Evolutionary conservation across 1,284 basidiomycete species (phyloP), one percentile per base, ranked within the genome.

Genomic region (Cutaneotrichosporon cutaneum): DNA sequence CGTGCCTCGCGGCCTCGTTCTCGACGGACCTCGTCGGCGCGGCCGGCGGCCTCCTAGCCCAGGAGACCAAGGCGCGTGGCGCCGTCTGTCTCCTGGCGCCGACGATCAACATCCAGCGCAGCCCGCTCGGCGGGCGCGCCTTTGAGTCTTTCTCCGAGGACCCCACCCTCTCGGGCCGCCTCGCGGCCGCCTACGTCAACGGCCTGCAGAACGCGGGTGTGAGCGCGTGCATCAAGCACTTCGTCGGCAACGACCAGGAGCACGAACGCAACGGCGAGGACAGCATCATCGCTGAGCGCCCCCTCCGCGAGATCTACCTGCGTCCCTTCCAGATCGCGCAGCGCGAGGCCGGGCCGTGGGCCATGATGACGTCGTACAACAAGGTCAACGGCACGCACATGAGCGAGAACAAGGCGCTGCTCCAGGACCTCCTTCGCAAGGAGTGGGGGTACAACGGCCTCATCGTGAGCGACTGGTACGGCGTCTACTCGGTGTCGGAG

Each of bases 81-180:
- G 87, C 87, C 3, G 86, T 87, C 9, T 82, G 90, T 7, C 72
- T 80, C 16, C 84, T 91, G 32, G 90, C 86, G 0, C 90, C 90
- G 1, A 91, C 89, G 0, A 87, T 87, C 76, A 92, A 92, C 75
- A 91, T 90, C 57, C 88, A 89, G 75, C 84, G 90, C 32, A 87
- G 82, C 61, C 89, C 90, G 10, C 83, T 90, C 11, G 88, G 89
- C 42, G 89, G 89, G 39, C 82, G 89, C 55, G 68, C 71, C 5
- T 72, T 74, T 57, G 71, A 69, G 73, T 88, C 87, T 47, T 91
- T 89, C 80, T 88, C 89, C 0, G 90, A 92, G 74, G 90, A 92
- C 71, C 89, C 90, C 1, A 78, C 85, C 59, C 82, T 90, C 6
- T 87, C 87, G 22, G 90, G 90, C 22, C 81, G 83, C 65, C 82